phyloP scores from a whole-genome alignment of 2,329 filamentous ascomycete species.

The Lecanosticta acicola region DNA sequence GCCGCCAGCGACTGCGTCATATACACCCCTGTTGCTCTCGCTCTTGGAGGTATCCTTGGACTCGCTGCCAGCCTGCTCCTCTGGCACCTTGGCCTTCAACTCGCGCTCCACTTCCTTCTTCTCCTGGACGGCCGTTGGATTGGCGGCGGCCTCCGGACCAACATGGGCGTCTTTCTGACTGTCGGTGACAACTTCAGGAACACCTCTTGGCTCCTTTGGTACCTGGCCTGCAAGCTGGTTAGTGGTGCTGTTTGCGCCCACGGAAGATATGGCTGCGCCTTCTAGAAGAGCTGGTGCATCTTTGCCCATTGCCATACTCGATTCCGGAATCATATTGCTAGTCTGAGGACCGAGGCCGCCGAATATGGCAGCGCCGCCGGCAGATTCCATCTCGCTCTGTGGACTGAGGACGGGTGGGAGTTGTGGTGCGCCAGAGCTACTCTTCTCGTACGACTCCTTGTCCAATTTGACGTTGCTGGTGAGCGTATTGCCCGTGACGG shows the following conservation, averaged over 20 bases:
- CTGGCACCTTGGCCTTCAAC: conserved; percentile 60
- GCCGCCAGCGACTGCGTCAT: conserved; percentile 38
- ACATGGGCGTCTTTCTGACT: conserved; percentile 63
- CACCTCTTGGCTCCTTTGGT: conserved; percentile 42
- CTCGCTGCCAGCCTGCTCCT: conserved; percentile 29
- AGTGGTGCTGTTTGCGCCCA: conserved; percentile 35
- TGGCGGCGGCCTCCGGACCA: conserved; percentile 59
- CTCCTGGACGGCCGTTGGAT: conserved; percentile 60
- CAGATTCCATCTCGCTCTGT: conserved; percentile 37
- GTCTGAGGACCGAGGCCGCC: conserved; percentile 47
- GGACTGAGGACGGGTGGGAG: conserved; percentile 45
- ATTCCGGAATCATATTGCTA: conserved; percentile 71
- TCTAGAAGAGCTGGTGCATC: conserved; percentile 15
- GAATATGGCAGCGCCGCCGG: conserved; percentile 40
- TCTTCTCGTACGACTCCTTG: conserved; percentile 79
- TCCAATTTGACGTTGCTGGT: conserved; percentile 62
- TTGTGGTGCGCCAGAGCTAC: conserved; percentile 51
- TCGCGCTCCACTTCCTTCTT: conserved; percentile 68
- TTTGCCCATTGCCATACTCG: conserved; percentile 64
- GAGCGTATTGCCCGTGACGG: conserved; percentile 64
- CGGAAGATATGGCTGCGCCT: conserved; percentile 11
- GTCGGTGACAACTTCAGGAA: conserved; percentile 62
- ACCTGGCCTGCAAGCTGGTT: conserved; percentile 42
- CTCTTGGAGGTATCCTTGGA: conserved; percentile 1
- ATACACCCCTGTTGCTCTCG: conserved; percentile 30